These are phyloP conservation scores for Soucietia sequanensis DNA, from an alignment of 805 yeast species.

Conservation along the genomic window DNA sequence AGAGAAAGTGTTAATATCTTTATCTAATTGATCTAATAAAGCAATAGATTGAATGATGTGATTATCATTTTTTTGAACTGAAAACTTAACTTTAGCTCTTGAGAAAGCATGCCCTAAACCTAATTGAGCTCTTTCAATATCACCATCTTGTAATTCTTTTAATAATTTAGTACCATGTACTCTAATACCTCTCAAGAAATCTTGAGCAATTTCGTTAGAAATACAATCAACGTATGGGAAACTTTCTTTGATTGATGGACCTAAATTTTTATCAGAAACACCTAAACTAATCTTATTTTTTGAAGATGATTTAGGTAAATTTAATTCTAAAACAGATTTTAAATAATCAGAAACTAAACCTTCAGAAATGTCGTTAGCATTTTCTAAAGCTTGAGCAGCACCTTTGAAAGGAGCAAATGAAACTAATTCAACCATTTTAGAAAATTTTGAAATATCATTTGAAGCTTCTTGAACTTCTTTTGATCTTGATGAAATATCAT, in stretches of 20 bases:
- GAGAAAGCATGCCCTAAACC: constrained; percentile 99
- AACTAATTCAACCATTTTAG: constrained; percentile 89
- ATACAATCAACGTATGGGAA: constrained; percentile 89
- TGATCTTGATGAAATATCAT: constrained; percentile 86
- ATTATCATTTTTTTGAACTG: constrained; percentile 97
- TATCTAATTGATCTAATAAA: constrained; percentile 93
- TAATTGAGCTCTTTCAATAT: constrained; percentile 94
- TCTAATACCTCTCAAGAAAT: constrained; percentile 92
- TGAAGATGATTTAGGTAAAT: constrained; percentile 76
- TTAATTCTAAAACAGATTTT: constrained; percentile 84
- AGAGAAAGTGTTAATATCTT: constrained; percentile 95
- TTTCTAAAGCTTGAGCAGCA: constrained; percentile 98
- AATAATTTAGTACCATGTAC: constrained; percentile 83
- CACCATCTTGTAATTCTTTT: constrained; percentile 91
- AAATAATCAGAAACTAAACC: constrained; percentile 93
- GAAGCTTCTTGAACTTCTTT: constrained; percentile 93
- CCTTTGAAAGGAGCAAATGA: constrained; percentile 98
- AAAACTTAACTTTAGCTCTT: constrained; percentile 97
- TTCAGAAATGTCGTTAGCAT: constrained; percentile 96
- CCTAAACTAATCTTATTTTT: constrained; percentile 74
- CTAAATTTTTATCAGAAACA: constrained; percentile 91
- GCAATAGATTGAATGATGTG: constrained; percentile 99
- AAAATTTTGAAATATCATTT: constrained; percentile 79
- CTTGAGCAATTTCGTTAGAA: constrained; percentile 91
- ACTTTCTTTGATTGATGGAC: constrained; percentile 91